Conservation (phyloP, 306 rosid genomes). For the Pterocarpus macrocarpus region DNA sequence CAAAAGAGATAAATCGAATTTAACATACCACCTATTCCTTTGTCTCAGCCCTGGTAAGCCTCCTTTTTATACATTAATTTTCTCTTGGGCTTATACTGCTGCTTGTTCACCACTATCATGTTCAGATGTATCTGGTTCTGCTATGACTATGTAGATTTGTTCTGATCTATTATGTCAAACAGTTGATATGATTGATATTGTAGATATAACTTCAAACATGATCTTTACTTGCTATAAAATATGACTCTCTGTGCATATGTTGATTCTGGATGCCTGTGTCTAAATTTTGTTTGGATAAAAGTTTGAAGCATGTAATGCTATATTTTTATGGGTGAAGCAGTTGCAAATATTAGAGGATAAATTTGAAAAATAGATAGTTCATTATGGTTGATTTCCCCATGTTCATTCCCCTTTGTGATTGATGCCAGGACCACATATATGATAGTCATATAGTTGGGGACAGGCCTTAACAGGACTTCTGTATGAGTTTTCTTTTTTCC, state of each 20-base stretch:
- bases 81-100: background rate
- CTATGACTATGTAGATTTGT: conserved; percentile 1
- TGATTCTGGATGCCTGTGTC: background rate
- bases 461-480: background rate
- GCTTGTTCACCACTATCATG: background rate
- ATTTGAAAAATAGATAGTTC: conserved; percentile 10
- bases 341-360: background rate
- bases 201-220: background rate
- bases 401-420: conserved; percentile 14
- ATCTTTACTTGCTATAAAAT: background rate
- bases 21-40: conserved; percentile 79
- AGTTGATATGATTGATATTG: background rate
- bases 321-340: background rate
- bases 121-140: conserved; percentile 34
- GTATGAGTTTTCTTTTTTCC: background rate
- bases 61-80: conserved; percentile 11
- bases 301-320: background rate
- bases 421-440: background rate
- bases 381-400: background rate
- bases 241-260: conserved; percentile 1
- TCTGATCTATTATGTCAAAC: background rate
- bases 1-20: conserved; percentile 83
- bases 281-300: conserved; percentile 2
- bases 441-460: conserved; percentile 16
- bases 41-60: conserved; percentile 83